These are phyloP conservation scores for Colletotrichum cordylinicola DNA, from an alignment of 2,329 filamentous ascomycete genomes.

Conservation along the genomic window DNA sequence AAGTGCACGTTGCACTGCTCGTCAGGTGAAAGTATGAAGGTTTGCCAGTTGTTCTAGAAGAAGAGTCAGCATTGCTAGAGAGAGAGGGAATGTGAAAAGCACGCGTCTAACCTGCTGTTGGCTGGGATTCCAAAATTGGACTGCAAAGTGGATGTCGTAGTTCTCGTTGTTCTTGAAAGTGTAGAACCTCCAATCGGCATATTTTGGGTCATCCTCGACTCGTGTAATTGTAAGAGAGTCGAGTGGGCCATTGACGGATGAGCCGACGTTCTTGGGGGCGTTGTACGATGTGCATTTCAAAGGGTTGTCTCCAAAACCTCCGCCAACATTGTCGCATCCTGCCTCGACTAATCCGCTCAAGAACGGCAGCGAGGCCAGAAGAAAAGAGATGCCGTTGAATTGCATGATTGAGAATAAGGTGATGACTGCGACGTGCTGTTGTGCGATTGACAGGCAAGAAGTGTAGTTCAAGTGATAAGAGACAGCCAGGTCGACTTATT, in stretches of 20 bases:
- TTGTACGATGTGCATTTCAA: background rate
- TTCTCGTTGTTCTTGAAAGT: background rate
- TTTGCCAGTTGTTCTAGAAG: background rate
- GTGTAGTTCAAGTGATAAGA: background rate
- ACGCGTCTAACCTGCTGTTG: background rate
- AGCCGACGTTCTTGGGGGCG: background rate
- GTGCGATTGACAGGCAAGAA: background rate
- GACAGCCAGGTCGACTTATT: background rate
- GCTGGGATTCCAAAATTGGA: background rate
- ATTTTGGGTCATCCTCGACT: background rate
- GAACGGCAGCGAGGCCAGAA: background rate
- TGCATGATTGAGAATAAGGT: background rate
- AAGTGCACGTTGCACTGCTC: background rate
- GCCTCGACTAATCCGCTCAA: background rate
- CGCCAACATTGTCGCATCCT: background rate
- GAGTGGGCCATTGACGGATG: background rate
- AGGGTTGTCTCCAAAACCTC: background rate
- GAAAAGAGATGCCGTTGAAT: background rate
- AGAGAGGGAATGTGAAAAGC: accelerated
- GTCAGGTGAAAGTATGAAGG: background rate
- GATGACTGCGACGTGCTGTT: background rate
- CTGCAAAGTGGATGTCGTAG: background rate
- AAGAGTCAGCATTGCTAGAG: background rate
- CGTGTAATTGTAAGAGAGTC: background rate
- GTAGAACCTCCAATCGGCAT: background rate